phyloP scores from a whole-genome alignment of 2,329 filamentous ascomycete genomes.

The Venturiaceae sp. region DNA sequence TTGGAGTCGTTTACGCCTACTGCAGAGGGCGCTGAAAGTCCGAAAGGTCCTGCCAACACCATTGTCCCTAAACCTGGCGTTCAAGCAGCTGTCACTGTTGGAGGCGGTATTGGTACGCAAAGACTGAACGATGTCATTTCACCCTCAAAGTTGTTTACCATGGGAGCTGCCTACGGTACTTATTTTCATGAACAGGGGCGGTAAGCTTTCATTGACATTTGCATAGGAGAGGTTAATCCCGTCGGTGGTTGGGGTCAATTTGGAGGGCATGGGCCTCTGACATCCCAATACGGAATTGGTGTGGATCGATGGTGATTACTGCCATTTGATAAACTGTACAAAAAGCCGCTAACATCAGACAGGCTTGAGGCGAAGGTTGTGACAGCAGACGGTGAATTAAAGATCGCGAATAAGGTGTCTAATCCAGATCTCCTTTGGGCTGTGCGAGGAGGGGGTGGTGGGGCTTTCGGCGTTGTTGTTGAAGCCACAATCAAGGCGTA shows the following conservation, averaged over 20 bases:
- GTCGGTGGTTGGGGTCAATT: no score
- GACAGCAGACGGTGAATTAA: slow-evolving; percentile 11
- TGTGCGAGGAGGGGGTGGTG: slow-evolving; percentile 12
- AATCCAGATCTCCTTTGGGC: slow-evolving; percentile 24
- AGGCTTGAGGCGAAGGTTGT: slow-evolving; percentile 15
- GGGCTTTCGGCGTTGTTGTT: slow-evolving; percentile 6
- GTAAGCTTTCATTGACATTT: no score
- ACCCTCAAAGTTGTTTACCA: background rate
- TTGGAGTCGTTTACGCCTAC: slow-evolving; percentile 1
- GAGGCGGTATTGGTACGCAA: background rate
- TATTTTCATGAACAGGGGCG: background rate
- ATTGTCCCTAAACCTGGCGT: background rate
- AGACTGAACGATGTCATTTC: background rate
- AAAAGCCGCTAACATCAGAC: no score
- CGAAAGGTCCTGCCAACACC: background rate
- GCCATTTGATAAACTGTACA: no score
- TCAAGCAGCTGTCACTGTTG: slow-evolving; percentile 2
- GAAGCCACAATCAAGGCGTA: background rate
- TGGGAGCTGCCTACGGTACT: background rate
- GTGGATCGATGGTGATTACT: background rate
- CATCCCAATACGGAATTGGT: background rate
- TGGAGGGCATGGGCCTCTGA: no score
- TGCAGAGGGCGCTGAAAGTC: background rate
- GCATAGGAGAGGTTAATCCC: no score
- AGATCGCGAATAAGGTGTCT: background rate